Evolutionary conservation across 441 rosid genomes (phyloP).

Genomic region (Populus hybrid): DNA sequence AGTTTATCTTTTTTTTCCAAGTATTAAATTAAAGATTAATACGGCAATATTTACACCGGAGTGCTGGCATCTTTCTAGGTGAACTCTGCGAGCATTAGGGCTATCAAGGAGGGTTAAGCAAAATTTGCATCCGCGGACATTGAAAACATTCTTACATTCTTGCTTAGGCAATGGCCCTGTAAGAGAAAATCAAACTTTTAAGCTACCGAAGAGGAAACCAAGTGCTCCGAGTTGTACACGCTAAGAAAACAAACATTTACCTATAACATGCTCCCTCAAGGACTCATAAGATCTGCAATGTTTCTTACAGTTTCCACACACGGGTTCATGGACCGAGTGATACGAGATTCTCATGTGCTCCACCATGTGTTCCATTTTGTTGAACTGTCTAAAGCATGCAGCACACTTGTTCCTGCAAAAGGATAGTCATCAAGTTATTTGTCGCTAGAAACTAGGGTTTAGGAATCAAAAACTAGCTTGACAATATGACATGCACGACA

Average conservation of each 20-base stretch:
- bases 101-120: conserved; percentile 65
- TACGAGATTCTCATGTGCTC: conserved; percentile 81
- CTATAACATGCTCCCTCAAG: conserved; percentile 85
- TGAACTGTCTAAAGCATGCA: conserved; percentile 89
- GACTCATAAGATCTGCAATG: conserved; percentile 92
- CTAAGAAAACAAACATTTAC: conserved; percentile 22
- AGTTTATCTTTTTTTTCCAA: not conserved
- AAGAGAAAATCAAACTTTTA: not conserved
- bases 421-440: not conserved
- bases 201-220: not conserved
- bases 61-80: conserved; percentile 76
- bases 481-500: not conserved
- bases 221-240: not conserved
- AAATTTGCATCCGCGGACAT: conserved; percentile 66
- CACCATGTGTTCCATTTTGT: conserved; percentile 77
- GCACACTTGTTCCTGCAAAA: conserved; percentile 79
- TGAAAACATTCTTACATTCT: conserved; percentile 80
- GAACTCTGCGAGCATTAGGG: conserved; percentile 57
- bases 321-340: conserved; percentile 86
- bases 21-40: conserved; percentile 3
- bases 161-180: conserved; percentile 83
- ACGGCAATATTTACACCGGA: conserved; percentile 34
- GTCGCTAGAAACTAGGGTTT: not conserved
- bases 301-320: conserved; percentile 71
- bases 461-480: not conserved